Evolutionary conservation across 2,329 filamentous ascomycete species (phyloP).

Genomic region (Zymoseptoria brevis): DNA sequence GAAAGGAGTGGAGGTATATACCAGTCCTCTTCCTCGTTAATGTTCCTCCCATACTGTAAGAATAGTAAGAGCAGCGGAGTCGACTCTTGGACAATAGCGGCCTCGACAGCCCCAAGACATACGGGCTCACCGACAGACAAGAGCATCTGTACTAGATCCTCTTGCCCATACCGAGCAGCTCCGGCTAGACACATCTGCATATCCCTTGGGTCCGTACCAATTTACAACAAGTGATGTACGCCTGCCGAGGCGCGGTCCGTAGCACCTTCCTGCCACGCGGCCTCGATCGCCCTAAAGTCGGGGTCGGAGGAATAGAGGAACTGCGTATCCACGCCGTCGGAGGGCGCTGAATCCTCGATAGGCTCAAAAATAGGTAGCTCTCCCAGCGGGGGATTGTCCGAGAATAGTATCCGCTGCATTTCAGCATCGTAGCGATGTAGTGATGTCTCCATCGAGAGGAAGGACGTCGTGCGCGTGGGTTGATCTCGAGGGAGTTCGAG

Average conservation of each 20-base stretch:
- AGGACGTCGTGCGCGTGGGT: too few relatives aligned
- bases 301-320: not conserved
- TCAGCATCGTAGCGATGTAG: not conserved
- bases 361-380: not conserved
- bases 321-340: not conserved
- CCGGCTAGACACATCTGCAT: not conserved
- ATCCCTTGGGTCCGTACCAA: not conserved
- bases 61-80: not conserved
- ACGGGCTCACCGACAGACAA: constrained; percentile 1
- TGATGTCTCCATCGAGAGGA: not conserved
- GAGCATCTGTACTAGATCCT: constrained; percentile 1
- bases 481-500: too few relatives aligned
- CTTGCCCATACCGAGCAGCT: not conserved
- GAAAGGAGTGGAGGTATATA: constrained; percentile 3
- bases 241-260: not conserved
- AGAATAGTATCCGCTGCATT: not conserved
- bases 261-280: not conserved
- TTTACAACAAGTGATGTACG: not conserved
- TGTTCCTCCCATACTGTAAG: constrained; percentile 2
- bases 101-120: not conserved
- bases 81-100: not conserved
- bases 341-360: not conserved
- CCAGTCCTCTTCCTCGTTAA: constrained; percentile 3
- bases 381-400: not conserved
- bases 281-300: not conserved